Percentiles rank a stretch among this genome's conserved stretches.
Conservation (phyloP, 2,329 filamentous ascomycete genomes). For the Colletotrichum sublineola region DNA sequence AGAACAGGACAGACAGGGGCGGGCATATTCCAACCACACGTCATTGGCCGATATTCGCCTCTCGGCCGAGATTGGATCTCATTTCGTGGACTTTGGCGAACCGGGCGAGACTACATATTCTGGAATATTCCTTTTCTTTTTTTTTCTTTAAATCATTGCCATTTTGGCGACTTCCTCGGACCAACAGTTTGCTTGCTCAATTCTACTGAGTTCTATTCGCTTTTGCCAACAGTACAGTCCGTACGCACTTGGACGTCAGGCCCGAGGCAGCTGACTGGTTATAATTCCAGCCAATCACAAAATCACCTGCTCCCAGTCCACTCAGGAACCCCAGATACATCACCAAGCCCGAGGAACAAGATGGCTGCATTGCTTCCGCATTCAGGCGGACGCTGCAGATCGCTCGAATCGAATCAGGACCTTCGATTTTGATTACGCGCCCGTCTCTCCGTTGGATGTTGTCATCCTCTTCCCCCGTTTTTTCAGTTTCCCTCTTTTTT, state of each 20-base stretch:
- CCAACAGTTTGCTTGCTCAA: not conserved
- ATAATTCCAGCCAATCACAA: slow-evolving; percentile 24
- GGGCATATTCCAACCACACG: not conserved
- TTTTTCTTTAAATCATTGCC: not conserved
- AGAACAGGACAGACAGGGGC: not conserved
- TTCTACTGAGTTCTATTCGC: not conserved
- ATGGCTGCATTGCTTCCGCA: slow-evolving; percentile 32
- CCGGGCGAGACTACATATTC: not conserved
- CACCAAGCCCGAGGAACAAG: slow-evolving; percentile 17
- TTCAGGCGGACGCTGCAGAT: slow-evolving; percentile 29
- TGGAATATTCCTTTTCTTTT: too few relatives aligned
- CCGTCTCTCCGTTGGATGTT: not conserved
- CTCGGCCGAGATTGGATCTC: not conserved
- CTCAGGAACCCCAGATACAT: slow-evolving; percentile 6
- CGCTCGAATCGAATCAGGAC: slow-evolving; percentile 3
- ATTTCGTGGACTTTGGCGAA: not conserved
- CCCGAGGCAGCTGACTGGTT: slow-evolving; percentile 1
- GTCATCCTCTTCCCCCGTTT: not conserved
- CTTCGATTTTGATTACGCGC: slow-evolving; percentile 17
- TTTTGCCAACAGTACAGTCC: too few relatives aligned
- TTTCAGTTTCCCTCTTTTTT: not conserved
- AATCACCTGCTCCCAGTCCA: not conserved
- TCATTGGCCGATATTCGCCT: slow-evolving; percentile 25
- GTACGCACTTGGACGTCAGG: not conserved
- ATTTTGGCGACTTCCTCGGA: not conserved